Evolutionary conservation across 345 rosid species (phyloP).

Genomic region (Adansonia digitata): DNA sequence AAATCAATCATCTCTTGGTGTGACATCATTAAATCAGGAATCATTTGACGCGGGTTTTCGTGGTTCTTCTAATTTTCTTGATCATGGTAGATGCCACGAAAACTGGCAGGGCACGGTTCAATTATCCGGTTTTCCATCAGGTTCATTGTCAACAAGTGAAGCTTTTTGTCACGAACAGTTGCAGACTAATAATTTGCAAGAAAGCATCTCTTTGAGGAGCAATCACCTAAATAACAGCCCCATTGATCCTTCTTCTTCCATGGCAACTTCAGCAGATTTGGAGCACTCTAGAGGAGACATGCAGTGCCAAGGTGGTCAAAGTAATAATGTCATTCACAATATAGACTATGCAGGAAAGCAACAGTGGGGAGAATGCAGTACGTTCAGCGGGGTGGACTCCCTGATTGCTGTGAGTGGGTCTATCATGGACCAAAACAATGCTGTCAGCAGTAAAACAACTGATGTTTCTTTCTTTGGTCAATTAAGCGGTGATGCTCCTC

Average conservation of each 20-base stretch:
- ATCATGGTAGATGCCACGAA: slow-evolving; percentile 34
- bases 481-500: slow-evolving; percentile 25
- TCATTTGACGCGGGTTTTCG: slow-evolving; percentile 28
- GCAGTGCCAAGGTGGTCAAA: slow-evolving; percentile 41
- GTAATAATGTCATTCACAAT: slow-evolving; percentile 39
- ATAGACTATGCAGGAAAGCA: slow-evolving; percentile 33
- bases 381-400: slow-evolving; percentile 34
- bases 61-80: slow-evolving; percentile 43
- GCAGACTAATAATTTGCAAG: slow-evolving; percentile 24
- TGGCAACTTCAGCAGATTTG: slow-evolving; percentile 23
- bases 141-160: slow-evolving; percentile 37
- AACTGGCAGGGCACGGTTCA: slow-evolving; percentile 48
- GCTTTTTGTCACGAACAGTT: slow-evolving; percentile 36
- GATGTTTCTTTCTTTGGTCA: slow-evolving; percentile 35
- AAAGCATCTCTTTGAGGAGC: slow-evolving; percentile 21
- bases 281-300: slow-evolving; percentile 39
- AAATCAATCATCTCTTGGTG: slow-evolving; percentile 41
- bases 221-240: slow-evolving; percentile 30
- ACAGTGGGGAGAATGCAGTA: slow-evolving; percentile 46
- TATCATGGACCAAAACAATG: slow-evolving; percentile 23
- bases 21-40: slow-evolving; percentile 31
- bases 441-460: slow-evolving; percentile 26
- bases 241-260: slow-evolving; percentile 40
- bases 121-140: slow-evolving; percentile 41
- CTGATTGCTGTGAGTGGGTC: slow-evolving; percentile 31